Percentiles rank a stretch among this genome's conserved stretches.
Evolutionary conservation across 2,329 filamentous ascomycete species (phyloP).

Genomic region (Paecilomyces formosus): DNA sequence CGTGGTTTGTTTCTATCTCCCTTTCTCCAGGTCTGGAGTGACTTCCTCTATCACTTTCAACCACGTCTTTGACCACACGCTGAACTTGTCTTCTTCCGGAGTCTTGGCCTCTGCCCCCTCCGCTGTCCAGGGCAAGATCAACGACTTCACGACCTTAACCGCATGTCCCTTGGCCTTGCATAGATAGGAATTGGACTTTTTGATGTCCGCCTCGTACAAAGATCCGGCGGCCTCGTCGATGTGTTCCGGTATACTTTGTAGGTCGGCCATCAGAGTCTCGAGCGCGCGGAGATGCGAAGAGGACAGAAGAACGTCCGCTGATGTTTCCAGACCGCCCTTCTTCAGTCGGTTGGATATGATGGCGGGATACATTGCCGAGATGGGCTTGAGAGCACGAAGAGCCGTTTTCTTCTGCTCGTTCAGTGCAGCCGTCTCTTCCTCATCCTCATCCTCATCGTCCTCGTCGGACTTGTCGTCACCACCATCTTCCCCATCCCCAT

Average conservation of each 20-base stretch:
- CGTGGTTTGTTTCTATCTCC: slow-evolving; percentile 1
- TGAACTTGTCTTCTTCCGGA: slow-evolving; percentile 66
- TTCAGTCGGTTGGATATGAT: slow-evolving; percentile 35
- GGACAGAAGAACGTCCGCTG: slow-evolving; percentile 2
- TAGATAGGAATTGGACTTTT: slow-evolving; percentile 25
- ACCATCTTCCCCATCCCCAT: slow-evolving; percentile 21
- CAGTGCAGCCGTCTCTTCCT: slow-evolving; percentile 22
- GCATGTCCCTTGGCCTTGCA: slow-evolving; percentile 37
- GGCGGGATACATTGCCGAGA: slow-evolving; percentile 37
- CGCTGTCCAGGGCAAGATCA: slow-evolving; percentile 62
- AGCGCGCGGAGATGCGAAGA: slow-evolving; percentile 18
- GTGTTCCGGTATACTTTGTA: slow-evolving; percentile 31
- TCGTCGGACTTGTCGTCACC: slow-evolving; percentile 10
- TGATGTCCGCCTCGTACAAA: slow-evolving; percentile 34
- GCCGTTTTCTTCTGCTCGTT: slow-evolving; percentile 34
- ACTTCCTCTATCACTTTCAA: slow-evolving; percentile 36
- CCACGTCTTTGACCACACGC: slow-evolving; percentile 62
- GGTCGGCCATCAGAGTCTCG: slow-evolving; percentile 25
- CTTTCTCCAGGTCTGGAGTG: slow-evolving; percentile 19
- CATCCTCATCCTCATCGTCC: slow-evolving; percentile 8
- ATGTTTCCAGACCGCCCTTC: slow-evolving; percentile 16
- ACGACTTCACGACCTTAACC: slow-evolving; percentile 62
- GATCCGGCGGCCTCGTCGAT: slow-evolving; percentile 41
- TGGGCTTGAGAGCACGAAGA: slow-evolving; percentile 35
- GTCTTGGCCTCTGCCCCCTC: slow-evolving; percentile 49